Evolutionary conservation across 495 filamentous ascomycete genomes (phyloP).

Genomic region (Hamigera avellanea): DNA sequence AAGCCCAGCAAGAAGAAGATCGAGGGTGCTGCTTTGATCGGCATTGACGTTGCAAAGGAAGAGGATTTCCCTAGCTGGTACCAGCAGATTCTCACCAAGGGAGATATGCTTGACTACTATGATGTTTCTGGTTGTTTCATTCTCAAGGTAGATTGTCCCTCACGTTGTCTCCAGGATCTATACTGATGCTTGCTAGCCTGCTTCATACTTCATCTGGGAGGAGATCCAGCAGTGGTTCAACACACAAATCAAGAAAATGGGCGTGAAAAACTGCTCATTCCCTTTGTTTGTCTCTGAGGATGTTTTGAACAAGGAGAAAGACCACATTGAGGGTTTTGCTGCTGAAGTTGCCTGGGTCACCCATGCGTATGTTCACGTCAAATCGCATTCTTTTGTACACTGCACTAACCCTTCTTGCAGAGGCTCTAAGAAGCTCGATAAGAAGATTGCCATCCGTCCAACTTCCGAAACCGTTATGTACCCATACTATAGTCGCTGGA

Average conservation of each 20-base stretch:
- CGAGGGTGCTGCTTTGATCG: constrained; percentile 59
- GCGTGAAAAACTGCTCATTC: constrained; percentile 91
- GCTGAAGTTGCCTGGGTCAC: constrained; percentile 99
- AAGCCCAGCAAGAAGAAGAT: constrained; percentile 43
- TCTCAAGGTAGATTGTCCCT: constrained; percentile 46
- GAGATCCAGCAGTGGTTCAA: constrained; percentile 86
- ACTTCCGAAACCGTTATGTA: constrained; percentile 95
- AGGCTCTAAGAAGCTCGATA: constrained; percentile 82
- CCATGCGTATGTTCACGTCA: constrained; percentile 54
- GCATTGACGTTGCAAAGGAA: constrained; percentile 73
- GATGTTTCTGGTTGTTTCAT: constrained; percentile 96
- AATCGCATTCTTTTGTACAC: constrained; percentile 7
- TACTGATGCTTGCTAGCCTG: constrained; percentile 30
- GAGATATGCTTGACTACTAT: constrained; percentile 88
- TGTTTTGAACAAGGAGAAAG: constrained; percentile 87
- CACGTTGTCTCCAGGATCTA: constrained; percentile 1
- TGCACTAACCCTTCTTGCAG: constrained; percentile 21
- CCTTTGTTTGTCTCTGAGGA: constrained; percentile 88
- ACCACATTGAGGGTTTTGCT: constrained; percentile 94
- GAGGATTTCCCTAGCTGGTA: constrained; percentile 93
- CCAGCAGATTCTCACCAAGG: constrained; percentile 89
- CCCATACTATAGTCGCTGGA: constrained; percentile 30
- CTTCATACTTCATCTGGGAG: constrained; percentile 87
- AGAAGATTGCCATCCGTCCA: constrained; percentile 89
- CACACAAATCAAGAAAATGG: constrained; percentile 70